Conservation (phyloP, 257 asterid genomes). For the Solanum tacnaense region DNA sequence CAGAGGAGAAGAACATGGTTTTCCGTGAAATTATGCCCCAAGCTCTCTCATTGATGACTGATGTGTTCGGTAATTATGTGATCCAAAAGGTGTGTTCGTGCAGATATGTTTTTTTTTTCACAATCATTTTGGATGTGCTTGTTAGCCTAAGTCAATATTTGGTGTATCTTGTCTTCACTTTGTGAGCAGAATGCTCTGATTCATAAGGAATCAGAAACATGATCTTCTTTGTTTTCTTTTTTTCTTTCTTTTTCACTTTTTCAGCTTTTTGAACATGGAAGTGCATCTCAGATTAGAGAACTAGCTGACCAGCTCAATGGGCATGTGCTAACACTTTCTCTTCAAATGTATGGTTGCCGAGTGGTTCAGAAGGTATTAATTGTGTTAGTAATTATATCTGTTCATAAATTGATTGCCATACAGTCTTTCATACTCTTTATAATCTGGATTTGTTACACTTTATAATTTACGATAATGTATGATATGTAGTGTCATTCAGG, state of each 20-base stretch:
- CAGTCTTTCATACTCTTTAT: not conserved
- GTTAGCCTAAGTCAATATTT: not conserved
- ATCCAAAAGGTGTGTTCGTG: conserved; percentile 63
- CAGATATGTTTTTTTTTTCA: conserved; percentile 10
- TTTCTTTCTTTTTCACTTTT: not conserved
- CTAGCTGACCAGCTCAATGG: conserved; percentile 59
- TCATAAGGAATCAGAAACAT: not conserved
- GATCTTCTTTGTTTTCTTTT: not conserved
- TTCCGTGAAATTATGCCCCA: conserved; percentile 67
- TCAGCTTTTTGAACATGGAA: conserved; percentile 80
- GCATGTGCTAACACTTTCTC: conserved; percentile 64
- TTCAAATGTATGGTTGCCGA: conserved; percentile 85
- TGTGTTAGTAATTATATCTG: not conserved
- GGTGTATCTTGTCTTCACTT: not conserved
- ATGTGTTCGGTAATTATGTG: conserved; percentile 80
- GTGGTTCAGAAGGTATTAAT: conserved; percentile 69
- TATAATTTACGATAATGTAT: not conserved
- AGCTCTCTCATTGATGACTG: conserved; percentile 64
- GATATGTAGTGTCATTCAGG: not conserved
- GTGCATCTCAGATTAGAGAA: conserved; percentile 47
- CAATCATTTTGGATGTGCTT: not conserved
- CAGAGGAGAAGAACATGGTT: conserved; percentile 66
- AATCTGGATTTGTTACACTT: not conserved
- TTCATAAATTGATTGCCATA: not conserved
- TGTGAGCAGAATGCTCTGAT: not conserved